phyloP scores from a whole-genome alignment of 1,139 yeast genomes.

The Pichia sp. region DNA sequence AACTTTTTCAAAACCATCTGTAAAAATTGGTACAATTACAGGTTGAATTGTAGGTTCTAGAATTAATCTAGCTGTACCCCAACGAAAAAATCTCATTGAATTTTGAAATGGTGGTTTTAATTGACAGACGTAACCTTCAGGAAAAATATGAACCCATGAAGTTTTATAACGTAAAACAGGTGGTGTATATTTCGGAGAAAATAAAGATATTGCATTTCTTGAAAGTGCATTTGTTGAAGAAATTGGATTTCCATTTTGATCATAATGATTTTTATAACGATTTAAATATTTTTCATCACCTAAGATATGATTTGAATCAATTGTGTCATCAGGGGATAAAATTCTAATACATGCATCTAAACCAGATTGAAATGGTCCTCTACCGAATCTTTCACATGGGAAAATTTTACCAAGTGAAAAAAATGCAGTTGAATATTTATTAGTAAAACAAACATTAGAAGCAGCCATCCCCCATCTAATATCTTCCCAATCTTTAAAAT shows the following conservation, averaged over 20 bases:
- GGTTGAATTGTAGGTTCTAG: constrained; percentile 83
- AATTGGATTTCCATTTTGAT: no score
- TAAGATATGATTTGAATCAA: constrained; percentile 41
- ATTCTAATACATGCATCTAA: constrained; percentile 84
- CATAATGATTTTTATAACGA: constrained; percentile 19
- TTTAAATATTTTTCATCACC: constrained; percentile 16
- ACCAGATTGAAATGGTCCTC: constrained; percentile 88
- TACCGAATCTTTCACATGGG: constrained; percentile 82
- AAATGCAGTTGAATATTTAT: constrained; percentile 46
- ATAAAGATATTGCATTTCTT: constrained; percentile 30
- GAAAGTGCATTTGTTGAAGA: no score
- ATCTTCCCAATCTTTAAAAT: constrained; percentile 55
- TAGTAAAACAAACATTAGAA: constrained; percentile 78
- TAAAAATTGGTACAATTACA: constrained; percentile 80
- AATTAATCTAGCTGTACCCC: constrained; percentile 87
- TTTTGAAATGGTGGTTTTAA: constrained; percentile 69
- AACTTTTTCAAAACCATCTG: constrained; percentile 80
- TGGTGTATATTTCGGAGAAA: constrained; percentile 31
- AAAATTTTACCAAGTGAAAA: constrained; percentile 85
- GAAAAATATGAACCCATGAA: constrained; percentile 92
- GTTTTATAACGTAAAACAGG: constrained; percentile 56
- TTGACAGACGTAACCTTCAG: constrained; percentile 92
- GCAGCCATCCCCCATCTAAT: constrained; percentile 96
- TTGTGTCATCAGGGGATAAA: constrained; percentile 71
- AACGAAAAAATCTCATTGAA: constrained; percentile 89